Base-by-base conservation (phyloP, 2,329 filamentous ascomycete genomes). In the Ceratocystis diversiconidia region DNA sequence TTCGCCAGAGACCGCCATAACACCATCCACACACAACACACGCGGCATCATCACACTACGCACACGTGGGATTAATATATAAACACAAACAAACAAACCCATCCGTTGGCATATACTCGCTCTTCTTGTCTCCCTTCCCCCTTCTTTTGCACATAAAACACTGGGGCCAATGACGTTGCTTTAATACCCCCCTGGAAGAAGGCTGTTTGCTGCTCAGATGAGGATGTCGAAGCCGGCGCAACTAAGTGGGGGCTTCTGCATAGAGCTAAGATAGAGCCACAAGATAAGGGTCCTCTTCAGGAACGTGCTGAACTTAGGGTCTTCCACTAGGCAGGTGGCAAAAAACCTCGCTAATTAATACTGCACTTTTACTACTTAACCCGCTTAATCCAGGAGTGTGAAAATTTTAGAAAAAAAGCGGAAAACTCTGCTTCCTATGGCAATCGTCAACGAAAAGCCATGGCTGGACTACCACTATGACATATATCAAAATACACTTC, bases 141-240 rank as follows among this genome's bases (percentile, higher is more conserved):
- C 7, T 50, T 22, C 17, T 50, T 50, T 55, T 28, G 50, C 50
- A 52, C 25, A 8, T 6, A 25, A n/a, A 46, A 50, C 19, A 62
- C 28, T 10, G 41, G 57, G 44, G 52, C 65, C 65, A 64, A 66
- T 66, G 65, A 66, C 65, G 65, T 63, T 62, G 61, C 48, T 43
- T 62, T 46, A 15, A 19, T 48, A 32, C 28, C 10, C 6, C 8
- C 46, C 6, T n/a, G 6, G 19, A 50, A n/a, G 17, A 50, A n/a
- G 46, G 46, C 17, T 5, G 22, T 12, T 28, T 57, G 6, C 10
- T 57, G 52, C 52, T 28, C 52, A 66, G 61, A 66, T 64, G 65
- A 66, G 65, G 65, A 61, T 66, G 65, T 66, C 65, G 55, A 57
- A 61, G 65, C 59, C 61, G 50, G 65, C 52, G 52, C 25, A 52